These are phyloP conservation scores for Bjerkandera adusta DNA, from an alignment of 1,284 basidiomycete genomes.

Conservation along the genomic window DNA sequence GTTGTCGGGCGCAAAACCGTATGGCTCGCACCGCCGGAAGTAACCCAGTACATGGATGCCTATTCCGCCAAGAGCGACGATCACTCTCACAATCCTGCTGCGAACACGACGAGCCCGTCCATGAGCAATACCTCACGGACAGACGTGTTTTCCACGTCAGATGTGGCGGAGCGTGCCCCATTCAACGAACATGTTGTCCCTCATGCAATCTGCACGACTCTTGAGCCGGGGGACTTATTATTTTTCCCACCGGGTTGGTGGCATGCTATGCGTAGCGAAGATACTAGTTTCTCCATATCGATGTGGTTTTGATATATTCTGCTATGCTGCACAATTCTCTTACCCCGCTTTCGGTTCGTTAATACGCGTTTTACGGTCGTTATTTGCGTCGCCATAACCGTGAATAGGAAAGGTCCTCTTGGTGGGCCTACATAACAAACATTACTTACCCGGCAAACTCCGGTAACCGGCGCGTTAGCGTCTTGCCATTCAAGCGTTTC, in stretches of 20 bases:
- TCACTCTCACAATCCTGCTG: constrained; percentile 34
- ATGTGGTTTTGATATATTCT: constrained; percentile 76
- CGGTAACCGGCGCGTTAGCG: too few species aligned
- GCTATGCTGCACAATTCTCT: too few species aligned
- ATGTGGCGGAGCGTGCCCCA: constrained; percentile 33
- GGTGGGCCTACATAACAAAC: too few species aligned
- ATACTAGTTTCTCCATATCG: constrained; percentile 73
- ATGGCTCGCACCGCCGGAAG: constrained; percentile 85
- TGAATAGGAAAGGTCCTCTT: too few species aligned
- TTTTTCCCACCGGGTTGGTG: constrained; percentile 92
- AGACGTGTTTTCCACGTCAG: constrained; percentile 57
- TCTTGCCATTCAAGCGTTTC: too few species aligned
- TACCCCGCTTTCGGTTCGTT: too few species aligned
- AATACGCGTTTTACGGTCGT: too few species aligned
- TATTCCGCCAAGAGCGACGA: constrained; percentile 22
- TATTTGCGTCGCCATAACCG: too few species aligned
- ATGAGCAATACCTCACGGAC: constrained; percentile 68
- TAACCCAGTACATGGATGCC: constrained; percentile 55
- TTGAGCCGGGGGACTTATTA: constrained; percentile 81
- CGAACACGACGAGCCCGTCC: constrained; percentile 37
- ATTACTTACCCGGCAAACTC: too few species aligned
- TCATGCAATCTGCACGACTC: constrained; percentile 58
- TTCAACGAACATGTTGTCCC: constrained; percentile 66
- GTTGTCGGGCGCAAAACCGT: constrained; percentile 86
- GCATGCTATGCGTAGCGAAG: constrained; percentile 87